A percentile compares a stretch with the other conserved stretches of the same genome.
Evolutionary conservation across 2,329 filamentous ascomycete species (phyloP).

Genomic region (Penicillium sp.): DNA sequence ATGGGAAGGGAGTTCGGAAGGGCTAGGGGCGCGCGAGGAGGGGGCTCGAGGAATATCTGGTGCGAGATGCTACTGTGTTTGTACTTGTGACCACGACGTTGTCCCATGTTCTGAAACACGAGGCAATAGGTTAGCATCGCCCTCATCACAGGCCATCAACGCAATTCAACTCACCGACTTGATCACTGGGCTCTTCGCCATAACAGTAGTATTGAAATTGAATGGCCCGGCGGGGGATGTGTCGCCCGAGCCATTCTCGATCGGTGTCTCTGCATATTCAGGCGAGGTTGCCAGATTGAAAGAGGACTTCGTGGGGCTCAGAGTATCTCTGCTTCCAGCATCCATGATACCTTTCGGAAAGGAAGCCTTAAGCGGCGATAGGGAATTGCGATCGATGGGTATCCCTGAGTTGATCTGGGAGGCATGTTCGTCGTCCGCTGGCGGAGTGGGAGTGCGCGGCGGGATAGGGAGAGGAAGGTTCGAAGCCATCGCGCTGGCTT

Average conservation of each 20-base stretch:
- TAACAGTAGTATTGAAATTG: slow-evolving; percentile 85
- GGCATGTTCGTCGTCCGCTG: slow-evolving; percentile 47
- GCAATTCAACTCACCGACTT: slow-evolving; percentile 64
- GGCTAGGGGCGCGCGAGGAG: slow-evolving; percentile 77
- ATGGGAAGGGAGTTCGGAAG: slow-evolving; percentile 89
- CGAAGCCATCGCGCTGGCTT: slow-evolving; percentile 53
- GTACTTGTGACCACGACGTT: slow-evolving; percentile 93
- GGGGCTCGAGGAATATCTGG: slow-evolving; percentile 93
- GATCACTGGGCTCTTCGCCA: slow-evolving; percentile 67
- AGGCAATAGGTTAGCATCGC: slow-evolving; percentile 23
- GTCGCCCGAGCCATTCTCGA: slow-evolving; percentile 31
- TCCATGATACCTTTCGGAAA: slow-evolving; percentile 30
- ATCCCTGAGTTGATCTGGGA: slow-evolving; percentile 25
- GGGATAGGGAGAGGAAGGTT: slow-evolving; percentile 58
- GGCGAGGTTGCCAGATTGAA: slow-evolving; percentile 34
- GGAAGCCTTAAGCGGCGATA: slow-evolving; percentile 48
- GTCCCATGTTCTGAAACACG: slow-evolving; percentile 70
- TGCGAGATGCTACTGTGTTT: slow-evolving; percentile 96
- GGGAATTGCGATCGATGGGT: slow-evolving; percentile 44
- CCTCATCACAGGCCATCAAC: background rate
- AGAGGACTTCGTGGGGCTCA: slow-evolving; percentile 36
- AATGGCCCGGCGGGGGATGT: slow-evolving; percentile 62
- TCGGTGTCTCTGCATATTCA: slow-evolving; percentile 25
- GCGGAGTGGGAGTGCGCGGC: slow-evolving; percentile 64
- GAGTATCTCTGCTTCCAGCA: slow-evolving; percentile 21